phyloP scores from a whole-genome alignment of 1,139 yeast species.

The Zygosaccharomyces pseudobailii region DNA sequence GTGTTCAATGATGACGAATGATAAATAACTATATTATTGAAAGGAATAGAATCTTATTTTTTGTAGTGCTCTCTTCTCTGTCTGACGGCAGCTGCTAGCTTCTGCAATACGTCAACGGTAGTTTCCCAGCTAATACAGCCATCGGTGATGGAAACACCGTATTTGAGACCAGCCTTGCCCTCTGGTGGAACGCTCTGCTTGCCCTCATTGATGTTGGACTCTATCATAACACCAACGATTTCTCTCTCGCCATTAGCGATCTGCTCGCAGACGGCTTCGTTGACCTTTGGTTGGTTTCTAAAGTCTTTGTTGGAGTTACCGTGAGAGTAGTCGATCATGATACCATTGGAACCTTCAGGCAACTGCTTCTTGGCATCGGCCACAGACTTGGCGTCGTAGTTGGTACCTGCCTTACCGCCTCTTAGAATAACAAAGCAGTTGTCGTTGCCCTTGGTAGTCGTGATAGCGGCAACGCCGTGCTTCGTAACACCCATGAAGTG shows the following conservation, averaged over 20 bases:
- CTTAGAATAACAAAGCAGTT: conserved; percentile 86
- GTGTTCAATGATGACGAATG: neutral
- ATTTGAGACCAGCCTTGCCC: conserved; percentile 71
- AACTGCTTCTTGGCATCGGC: conserved; percentile 66
- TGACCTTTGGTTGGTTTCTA: conserved; percentile 90
- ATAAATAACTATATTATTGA: neutral
- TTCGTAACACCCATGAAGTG: conserved; percentile 97
- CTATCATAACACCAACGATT: conserved; percentile 93
- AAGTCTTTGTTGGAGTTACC: conserved; percentile 93
- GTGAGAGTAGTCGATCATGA: conserved; percentile 97
- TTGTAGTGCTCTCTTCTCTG: conserved; percentile 54
- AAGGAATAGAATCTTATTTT: conserved; percentile 5
- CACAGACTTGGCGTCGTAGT: conserved; percentile 78
- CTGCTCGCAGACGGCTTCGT: conserved; percentile 74
- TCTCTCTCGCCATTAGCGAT: conserved; percentile 71
- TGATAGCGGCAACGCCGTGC: conserved; percentile 93
- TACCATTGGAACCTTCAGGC: conserved; percentile 40
- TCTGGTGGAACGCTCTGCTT: conserved; percentile 77
- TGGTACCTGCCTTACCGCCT: conserved; percentile 93
- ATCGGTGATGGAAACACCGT: conserved; percentile 96
- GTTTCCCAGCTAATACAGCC: conserved; percentile 94
- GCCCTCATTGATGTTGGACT: conserved; percentile 89
- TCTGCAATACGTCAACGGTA: conserved; percentile 73
- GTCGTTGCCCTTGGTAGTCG: conserved; percentile 90
- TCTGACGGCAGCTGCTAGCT: conserved; percentile 77